A percentile compares a stretch with the other conserved stretches of the same genome.
Conservation (phyloP, 495 filamentous ascomycete genomes). For the Echria macrotheca region DNA sequence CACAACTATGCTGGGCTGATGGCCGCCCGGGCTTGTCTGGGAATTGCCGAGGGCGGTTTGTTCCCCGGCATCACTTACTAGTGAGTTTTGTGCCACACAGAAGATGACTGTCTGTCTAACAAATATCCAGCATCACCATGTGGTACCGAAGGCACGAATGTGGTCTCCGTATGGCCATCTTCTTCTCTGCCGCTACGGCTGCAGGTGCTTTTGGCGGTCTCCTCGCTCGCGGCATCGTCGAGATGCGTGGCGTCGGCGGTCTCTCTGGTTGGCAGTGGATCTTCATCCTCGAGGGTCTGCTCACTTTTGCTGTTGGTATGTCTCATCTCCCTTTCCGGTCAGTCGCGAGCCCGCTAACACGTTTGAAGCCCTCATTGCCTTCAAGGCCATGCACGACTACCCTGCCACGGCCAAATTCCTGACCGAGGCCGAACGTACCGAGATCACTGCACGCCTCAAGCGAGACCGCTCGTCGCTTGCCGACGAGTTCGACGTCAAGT, state of each 20-base stretch:
- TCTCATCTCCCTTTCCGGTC: conserved; percentile 26
- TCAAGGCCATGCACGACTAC: conserved; percentile 73
- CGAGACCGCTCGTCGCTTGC: conserved; percentile 66
- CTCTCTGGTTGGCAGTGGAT: conserved; percentile 72
- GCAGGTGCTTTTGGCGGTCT: conserved; percentile 76
- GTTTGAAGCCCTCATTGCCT: conserved; percentile 50
- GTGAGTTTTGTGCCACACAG: no score
- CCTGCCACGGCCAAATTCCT: conserved; percentile 73
- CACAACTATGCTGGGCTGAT: conserved; percentile 66
- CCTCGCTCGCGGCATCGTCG: conserved; percentile 61
- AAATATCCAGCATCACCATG: conserved; percentile 54
- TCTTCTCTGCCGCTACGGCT: conserved; percentile 76
- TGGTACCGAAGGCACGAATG: conserved; percentile 65
- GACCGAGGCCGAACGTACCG: conserved; percentile 55
- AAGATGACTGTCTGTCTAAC: neutral
- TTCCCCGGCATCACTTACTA: conserved; percentile 74
- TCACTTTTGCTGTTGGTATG: conserved; percentile 53
- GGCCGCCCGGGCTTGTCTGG: conserved; percentile 66
- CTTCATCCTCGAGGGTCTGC: conserved; percentile 65
- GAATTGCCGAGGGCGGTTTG: conserved; percentile 71
- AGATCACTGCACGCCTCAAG: conserved; percentile 61
- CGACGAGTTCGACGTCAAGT: conserved; percentile 69
- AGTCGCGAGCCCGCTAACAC: neutral
- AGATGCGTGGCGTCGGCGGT: conserved; percentile 61
- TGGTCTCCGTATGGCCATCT: conserved; percentile 67